Evolutionary conservation across 2,329 filamentous ascomycete genomes (phyloP).

Genomic region (Colletotrichum sp.): DNA sequence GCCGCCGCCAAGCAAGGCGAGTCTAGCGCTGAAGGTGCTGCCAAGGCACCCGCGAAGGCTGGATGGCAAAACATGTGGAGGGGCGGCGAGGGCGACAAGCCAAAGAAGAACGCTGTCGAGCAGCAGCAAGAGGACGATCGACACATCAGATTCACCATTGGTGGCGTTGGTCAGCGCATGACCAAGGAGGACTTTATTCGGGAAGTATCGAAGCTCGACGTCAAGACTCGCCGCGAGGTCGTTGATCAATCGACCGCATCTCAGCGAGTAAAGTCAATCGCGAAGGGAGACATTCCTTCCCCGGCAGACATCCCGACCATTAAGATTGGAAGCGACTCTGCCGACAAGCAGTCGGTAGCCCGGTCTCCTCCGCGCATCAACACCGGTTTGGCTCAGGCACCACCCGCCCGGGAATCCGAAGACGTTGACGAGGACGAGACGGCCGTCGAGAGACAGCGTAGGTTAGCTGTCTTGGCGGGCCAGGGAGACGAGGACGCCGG

Average conservation of each 20-base stretch:
- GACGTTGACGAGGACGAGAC: conserved; percentile 59
- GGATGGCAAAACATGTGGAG: conserved; percentile 58
- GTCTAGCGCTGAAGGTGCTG: conserved; percentile 32
- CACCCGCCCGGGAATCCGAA: conserved; percentile 4
- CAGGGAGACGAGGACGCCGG: conserved; percentile 51
- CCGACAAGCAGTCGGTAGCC: background rate
- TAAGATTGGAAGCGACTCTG: background rate
- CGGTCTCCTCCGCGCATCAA: conserved; percentile 1
- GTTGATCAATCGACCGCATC: conserved; percentile 56
- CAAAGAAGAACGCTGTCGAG: conserved; percentile 46
- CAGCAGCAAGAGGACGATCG: conserved; percentile 69
- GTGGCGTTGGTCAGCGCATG: conserved; percentile 74
- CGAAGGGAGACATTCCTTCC: conserved; percentile 41
- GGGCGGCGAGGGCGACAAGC: conserved; percentile 38
- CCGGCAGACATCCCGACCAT: conserved; percentile 4
- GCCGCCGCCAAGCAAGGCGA: conserved; percentile 33
- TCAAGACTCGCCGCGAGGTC: conserved; percentile 62
- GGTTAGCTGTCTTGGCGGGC: conserved; percentile 58
- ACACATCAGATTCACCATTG: conserved; percentile 78
- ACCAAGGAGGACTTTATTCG: conserved; percentile 81
- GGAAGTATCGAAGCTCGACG: conserved; percentile 75
- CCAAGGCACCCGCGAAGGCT: conserved; percentile 45
- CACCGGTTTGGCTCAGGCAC: background rate
- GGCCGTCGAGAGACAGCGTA: conserved; percentile 70
- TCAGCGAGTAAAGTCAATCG: conserved; percentile 52